These are phyloP conservation scores for Chimonanthus praecox DNA, from an alignment of 164 flowering plant genomes.

Conservation along the genomic window DNA sequence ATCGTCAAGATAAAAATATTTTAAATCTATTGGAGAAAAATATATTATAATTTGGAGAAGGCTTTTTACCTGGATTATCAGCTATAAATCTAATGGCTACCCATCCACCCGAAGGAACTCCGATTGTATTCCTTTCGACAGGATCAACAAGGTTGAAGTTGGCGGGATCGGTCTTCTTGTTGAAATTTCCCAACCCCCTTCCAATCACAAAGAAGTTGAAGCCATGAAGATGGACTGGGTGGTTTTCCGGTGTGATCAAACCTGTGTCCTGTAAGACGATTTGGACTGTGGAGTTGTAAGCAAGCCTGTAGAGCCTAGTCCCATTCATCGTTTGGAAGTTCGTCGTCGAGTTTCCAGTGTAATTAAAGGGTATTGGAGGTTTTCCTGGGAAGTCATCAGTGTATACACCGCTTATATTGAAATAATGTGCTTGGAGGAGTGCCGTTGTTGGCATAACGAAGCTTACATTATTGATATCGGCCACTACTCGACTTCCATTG, in stretches of 20 bases:
- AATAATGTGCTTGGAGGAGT: slow-evolving; percentile 65
- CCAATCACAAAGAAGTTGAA: slow-evolving; percentile 76
- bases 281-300: slow-evolving; percentile 55
- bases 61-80: slow-evolving; percentile 67
- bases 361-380: slow-evolving; percentile 53
- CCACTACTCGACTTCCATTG: slow-evolving; percentile 69
- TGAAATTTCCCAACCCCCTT: slow-evolving; percentile 58
- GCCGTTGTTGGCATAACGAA: slow-evolving; percentile 72
- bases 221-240: slow-evolving; percentile 78
- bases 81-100: slow-evolving; percentile 64
- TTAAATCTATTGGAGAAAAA: not conserved
- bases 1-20: not conserved
- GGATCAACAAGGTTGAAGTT: slow-evolving; percentile 71
- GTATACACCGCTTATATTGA: slow-evolving; percentile 62
- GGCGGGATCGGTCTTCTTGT: slow-evolving; percentile 40
- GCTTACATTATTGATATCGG: slow-evolving; percentile 58
- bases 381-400: slow-evolving; percentile 67
- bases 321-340: slow-evolving; percentile 44
- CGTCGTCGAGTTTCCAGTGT: slow-evolving; percentile 35
- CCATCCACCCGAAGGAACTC: slow-evolving; percentile 89
- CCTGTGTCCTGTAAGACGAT: slow-evolving; percentile 72
- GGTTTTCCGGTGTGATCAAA: slow-evolving; percentile 61
- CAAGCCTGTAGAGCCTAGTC: slow-evolving; percentile 48
- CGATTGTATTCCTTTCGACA: slow-evolving; percentile 73
- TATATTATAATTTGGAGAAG: not conserved